A percentile compares a stretch with the other conserved stretches of the same genome.
These are phyloP conservation scores for Cutaneotrichosporon cavernicola DNA, from an alignment of 1,284 basidiomycete species.

Conservation along the genomic window DNA sequence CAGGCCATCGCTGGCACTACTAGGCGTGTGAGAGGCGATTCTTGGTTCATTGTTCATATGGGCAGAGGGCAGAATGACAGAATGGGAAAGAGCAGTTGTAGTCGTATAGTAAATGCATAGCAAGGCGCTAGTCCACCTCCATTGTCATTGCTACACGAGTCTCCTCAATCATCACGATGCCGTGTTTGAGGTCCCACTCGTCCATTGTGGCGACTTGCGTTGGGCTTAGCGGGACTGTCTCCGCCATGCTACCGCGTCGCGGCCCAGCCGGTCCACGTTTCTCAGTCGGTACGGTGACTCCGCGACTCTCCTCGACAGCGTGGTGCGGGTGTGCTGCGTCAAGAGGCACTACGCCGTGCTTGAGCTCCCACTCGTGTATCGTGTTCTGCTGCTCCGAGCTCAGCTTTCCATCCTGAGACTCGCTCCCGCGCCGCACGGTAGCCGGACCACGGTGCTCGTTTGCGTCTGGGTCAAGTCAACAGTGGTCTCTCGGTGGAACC, in stretches of 20 bases:
- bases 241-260: background rate
- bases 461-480: too few relatives aligned
- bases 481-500: too few relatives aligned
- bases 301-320: background rate
- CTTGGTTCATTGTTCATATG: background rate
- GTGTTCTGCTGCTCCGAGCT: constrained; percentile 1
- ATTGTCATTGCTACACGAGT: background rate
- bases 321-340: background rate
- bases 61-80: background rate
- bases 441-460: background rate
- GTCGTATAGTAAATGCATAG: background rate
- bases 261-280: background rate
- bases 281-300: background rate
- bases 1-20: constrained; percentile 20
- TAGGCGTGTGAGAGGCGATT: background rate
- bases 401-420: background rate
- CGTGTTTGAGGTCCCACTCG: constrained; percentile 3
- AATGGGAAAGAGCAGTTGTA: background rate
- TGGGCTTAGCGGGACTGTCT: background rate
- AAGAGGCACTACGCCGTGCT: constrained; percentile 4
- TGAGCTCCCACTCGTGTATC: constrained; percentile 8
- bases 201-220: background rate
- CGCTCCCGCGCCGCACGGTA: background rate
- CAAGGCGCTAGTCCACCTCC: background rate
- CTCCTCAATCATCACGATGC: background rate